These are phyloP conservation scores for Pharus latifolius DNA, from an alignment of 176 grass and related monocot species.

Conservation along the genomic window DNA sequence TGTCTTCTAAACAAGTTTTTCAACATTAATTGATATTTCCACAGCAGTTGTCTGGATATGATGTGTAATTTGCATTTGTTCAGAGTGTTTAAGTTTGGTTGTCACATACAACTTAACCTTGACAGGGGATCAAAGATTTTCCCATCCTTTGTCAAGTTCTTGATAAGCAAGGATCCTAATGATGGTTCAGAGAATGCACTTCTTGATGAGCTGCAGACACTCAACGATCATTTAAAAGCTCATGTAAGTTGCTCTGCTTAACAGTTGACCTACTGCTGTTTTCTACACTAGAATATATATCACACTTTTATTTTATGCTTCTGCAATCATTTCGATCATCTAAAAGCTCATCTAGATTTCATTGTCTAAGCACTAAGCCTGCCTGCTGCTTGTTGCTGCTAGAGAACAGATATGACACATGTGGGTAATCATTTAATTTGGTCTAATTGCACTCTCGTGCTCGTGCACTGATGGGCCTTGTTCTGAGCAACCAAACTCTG, in stretches of 20 bases:
- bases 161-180: constrained; percentile 79
- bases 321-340: not conserved
- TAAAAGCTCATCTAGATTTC: not conserved
- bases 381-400: no score
- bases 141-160: constrained; percentile 49
- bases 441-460: not conserved
- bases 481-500: not conserved
- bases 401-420: not conserved
- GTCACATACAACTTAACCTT: not conserved
- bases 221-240: constrained; percentile 70
- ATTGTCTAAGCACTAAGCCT: not conserved
- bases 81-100: not conserved
- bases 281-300: not conserved
- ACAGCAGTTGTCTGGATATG: no score
- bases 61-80: no score
- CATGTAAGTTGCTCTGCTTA: constrained; percentile 37
- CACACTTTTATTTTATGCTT: not conserved
- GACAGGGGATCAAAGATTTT: constrained; percentile 90
- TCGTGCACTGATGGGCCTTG: not conserved
- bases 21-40: not conserved
- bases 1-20: not conserved
- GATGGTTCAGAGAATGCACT: constrained; percentile 65
- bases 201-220: constrained; percentile 47
- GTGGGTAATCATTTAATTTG: constrained; percentile 13
- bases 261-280: not conserved